Evolutionary conservation across 345 rosid genomes (phyloP).

Genomic region (Gossypium ekmanianum): DNA sequence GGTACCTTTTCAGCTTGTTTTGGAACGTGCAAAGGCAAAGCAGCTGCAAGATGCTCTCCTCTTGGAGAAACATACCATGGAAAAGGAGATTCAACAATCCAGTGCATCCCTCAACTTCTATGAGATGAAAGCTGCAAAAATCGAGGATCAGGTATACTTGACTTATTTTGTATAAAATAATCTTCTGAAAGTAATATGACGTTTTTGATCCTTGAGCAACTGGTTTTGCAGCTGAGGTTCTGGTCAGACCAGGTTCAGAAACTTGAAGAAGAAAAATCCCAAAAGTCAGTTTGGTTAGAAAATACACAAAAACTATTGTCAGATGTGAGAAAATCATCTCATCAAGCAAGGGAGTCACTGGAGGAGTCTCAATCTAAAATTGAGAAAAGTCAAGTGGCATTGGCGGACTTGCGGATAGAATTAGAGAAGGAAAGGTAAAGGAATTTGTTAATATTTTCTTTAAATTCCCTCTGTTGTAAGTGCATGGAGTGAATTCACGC

Average conservation of each 20-base stretch:
- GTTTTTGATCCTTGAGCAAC: slow-evolving; percentile 13
- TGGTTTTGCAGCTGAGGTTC: slow-evolving; percentile 61
- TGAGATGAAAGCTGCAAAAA: slow-evolving; percentile 54
- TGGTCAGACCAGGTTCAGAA: slow-evolving; percentile 68
- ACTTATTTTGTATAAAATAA: not conserved
- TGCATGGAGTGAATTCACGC: not conserved
- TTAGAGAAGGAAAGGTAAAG: slow-evolving; percentile 72
- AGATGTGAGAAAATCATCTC: slow-evolving; percentile 54
- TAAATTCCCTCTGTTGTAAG: not conserved
- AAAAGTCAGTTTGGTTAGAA: slow-evolving; percentile 44
- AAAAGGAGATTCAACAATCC: slow-evolving; percentile 69
- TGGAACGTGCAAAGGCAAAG: slow-evolving; percentile 76
- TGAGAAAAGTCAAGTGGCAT: slow-evolving; percentile 47
- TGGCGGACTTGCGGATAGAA: slow-evolving; percentile 51
- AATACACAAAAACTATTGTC: slow-evolving; percentile 55
- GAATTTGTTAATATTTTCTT: slow-evolving; percentile 4
- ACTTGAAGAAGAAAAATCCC: slow-evolving; percentile 64
- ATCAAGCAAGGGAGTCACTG: slow-evolving; percentile 60
- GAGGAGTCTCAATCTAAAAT: slow-evolving; percentile 61
- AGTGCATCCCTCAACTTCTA: slow-evolving; percentile 59
- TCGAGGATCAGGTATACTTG: slow-evolving; percentile 71
- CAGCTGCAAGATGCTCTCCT: slow-evolving; percentile 63
- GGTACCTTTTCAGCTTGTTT: slow-evolving; percentile 58
- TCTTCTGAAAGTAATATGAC: not conserved
- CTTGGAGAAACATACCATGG: slow-evolving; percentile 58